These are phyloP conservation scores for Maudiozyma bulderi DNA, from an alignment of 805 yeast genomes.

Conservation along the genomic window DNA sequence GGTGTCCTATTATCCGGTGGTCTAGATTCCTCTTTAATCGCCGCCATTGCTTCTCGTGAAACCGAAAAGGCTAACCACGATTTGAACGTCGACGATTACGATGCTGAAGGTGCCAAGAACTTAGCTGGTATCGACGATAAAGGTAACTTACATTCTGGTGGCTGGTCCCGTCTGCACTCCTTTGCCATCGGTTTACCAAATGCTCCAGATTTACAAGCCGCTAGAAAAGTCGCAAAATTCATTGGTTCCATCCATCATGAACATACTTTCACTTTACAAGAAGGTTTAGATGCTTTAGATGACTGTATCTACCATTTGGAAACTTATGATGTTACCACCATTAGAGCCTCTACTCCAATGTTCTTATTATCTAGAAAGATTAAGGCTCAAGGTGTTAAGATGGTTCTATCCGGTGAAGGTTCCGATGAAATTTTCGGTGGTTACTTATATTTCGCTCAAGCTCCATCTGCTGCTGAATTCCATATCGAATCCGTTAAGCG, in stretches of 20 bases:
- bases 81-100: conserved; percentile 32
- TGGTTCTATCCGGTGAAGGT: conserved; percentile 98
- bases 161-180: conserved; percentile 81
- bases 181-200: conserved; percentile 95
- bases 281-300: conserved; percentile 89
- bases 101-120: conserved; percentile 46
- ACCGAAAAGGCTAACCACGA: conserved; percentile 47
- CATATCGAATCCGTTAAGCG: conserved; percentile 92
- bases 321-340: conserved; percentile 96
- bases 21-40: conserved; percentile 91
- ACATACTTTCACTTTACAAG: conserved; percentile 93
- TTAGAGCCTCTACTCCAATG: conserved; percentile 99
- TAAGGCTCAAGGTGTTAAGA: conserved; percentile 98
- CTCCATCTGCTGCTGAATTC: conserved; percentile 89
- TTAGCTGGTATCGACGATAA: conserved; percentile 87
- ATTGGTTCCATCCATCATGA: conserved; percentile 96
- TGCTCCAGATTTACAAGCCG: conserved; percentile 96
- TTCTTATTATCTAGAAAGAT: conserved; percentile 90
- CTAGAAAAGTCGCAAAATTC: conserved; percentile 90
- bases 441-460: conserved; percentile 91
- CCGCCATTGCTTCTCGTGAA: conserved; percentile 95
- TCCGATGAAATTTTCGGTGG: conserved; percentile 99
- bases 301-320: conserved; percentile 95
- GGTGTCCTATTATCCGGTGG: conserved; percentile 98
- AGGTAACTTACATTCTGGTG: conserved; percentile 72